Conservation (phyloP, 345 rosid genomes). For the Theobroma cacao region DNA sequence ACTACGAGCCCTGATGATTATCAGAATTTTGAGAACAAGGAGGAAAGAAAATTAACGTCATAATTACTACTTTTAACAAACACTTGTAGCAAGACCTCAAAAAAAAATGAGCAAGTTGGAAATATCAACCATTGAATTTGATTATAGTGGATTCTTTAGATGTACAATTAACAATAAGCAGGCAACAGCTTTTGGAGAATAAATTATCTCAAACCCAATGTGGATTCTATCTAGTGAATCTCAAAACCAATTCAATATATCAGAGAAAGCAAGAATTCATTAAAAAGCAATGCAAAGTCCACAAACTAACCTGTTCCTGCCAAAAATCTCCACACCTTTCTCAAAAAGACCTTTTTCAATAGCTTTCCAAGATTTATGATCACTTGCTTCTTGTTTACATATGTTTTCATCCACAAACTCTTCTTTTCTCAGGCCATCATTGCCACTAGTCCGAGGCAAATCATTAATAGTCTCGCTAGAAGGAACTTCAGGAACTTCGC, state of each 20-base stretch:
- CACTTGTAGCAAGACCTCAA: neutral
- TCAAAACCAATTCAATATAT: neutral
- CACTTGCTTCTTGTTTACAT: slow-evolving; percentile 50
- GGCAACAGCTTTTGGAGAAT: neutral
- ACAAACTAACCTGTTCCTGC: slow-evolving; percentile 73
- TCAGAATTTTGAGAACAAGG: neutral
- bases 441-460: slow-evolving; percentile 42
- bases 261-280: neutral
- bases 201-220: neutral
- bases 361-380: slow-evolving; percentile 70
- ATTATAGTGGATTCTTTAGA: neutral
- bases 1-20: neutral
- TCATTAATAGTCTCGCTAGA: slow-evolving; percentile 41
- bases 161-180: neutral
- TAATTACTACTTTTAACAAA: neutral
- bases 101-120: neutral
- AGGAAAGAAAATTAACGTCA: neutral
- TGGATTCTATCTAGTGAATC: neutral
- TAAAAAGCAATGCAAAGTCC: neutral
- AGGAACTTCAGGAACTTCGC: slow-evolving; percentile 36
- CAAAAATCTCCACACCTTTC: slow-evolving; percentile 95
- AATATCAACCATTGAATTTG: neutral
- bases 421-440: slow-evolving; percentile 56
- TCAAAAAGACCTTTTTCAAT: slow-evolving; percentile 85
- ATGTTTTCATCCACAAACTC: slow-evolving; percentile 63